Percentiles rank a stretch among this genome's conserved stretches.
phyloP scores from a whole-genome alignment of 805 yeast species.

The Candida ipomoeae region DNA sequence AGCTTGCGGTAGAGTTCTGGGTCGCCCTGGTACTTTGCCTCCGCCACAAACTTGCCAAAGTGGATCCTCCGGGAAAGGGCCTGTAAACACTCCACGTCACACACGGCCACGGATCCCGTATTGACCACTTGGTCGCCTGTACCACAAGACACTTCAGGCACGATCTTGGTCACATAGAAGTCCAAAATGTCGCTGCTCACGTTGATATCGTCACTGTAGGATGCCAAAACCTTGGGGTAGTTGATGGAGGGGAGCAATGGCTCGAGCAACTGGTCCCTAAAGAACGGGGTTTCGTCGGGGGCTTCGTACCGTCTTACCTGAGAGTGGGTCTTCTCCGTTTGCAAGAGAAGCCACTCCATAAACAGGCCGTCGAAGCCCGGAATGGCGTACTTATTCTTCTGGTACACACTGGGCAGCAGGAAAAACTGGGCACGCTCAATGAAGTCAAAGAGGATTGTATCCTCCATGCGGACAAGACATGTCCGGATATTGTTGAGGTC shows the following conservation, averaged over 20 bases:
- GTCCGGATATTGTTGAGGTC: slow-evolving; percentile 78
- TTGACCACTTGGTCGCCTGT: slow-evolving; percentile 78
- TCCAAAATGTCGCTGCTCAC: slow-evolving; percentile 66
- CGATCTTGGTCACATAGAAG: slow-evolving; percentile 67
- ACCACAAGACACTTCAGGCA: slow-evolving; percentile 66
- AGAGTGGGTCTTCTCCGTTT: slow-evolving; percentile 61
- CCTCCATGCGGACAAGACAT: slow-evolving; percentile 89
- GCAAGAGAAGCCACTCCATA: slow-evolving; percentile 78
- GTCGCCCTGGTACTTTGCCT: slow-evolving; percentile 78
- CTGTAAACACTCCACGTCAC: slow-evolving; percentile 85
- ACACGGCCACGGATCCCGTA: slow-evolving; percentile 76
- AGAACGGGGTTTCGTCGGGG: slow-evolving; percentile 91
- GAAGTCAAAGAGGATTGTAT: slow-evolving; percentile 86
- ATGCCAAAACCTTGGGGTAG: slow-evolving; percentile 76
- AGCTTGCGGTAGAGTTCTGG: slow-evolving; percentile 57
- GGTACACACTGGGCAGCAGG: slow-evolving; percentile 71
- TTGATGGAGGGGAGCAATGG: slow-evolving; percentile 77
- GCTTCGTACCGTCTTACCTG: slow-evolving; percentile 88
- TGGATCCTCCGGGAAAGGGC: slow-evolving; percentile 89
- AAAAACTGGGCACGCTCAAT: slow-evolving; percentile 91
- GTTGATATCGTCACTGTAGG: slow-evolving; percentile 68
- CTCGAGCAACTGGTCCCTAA: slow-evolving; percentile 60
- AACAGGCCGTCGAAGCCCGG: slow-evolving; percentile 76
- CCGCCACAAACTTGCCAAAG: slow-evolving; percentile 97
- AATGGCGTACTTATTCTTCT: slow-evolving; percentile 49